These are phyloP conservation scores for Solanum habrochaites DNA, from an alignment of 257 asterid species.

Conservation along the genomic window DNA sequence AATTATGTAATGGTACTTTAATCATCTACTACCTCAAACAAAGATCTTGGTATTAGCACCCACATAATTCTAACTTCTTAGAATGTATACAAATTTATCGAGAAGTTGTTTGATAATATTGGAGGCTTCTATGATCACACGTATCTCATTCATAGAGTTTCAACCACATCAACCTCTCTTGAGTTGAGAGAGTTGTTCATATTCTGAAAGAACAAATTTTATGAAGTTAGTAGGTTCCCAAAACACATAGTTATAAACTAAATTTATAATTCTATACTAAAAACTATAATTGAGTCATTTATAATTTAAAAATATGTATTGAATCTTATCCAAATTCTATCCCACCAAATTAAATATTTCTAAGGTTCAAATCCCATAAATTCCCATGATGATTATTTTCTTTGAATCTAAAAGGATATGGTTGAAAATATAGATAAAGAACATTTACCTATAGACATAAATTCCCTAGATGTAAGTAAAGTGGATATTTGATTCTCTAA, in stretches of 20 bases:
- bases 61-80: too few relatives aligned
- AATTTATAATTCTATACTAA: not conserved
- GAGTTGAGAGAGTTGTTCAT: not conserved
- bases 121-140: not conserved
- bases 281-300: not conserved
- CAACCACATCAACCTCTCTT: not conserved
- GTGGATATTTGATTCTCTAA: not conserved
- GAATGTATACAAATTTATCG: not conserved
- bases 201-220: not conserved
- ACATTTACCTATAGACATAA: too few relatives aligned
- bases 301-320: not conserved
- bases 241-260: not conserved
- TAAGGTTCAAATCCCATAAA: not conserved
- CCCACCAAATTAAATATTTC: not conserved
- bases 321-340: not conserved
- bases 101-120: not conserved
- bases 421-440: too few relatives aligned
- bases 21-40: not conserved
- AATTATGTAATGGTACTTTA: not conserved
- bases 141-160: not conserved
- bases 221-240: not conserved
- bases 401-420: too few relatives aligned
- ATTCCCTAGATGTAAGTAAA: not conserved
- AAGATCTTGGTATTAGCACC: not conserved
- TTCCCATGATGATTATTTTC: not conserved